Base-by-base conservation (phyloP, 2,329 filamentous ascomycete species). In the Spiromastix sp. region DNA sequence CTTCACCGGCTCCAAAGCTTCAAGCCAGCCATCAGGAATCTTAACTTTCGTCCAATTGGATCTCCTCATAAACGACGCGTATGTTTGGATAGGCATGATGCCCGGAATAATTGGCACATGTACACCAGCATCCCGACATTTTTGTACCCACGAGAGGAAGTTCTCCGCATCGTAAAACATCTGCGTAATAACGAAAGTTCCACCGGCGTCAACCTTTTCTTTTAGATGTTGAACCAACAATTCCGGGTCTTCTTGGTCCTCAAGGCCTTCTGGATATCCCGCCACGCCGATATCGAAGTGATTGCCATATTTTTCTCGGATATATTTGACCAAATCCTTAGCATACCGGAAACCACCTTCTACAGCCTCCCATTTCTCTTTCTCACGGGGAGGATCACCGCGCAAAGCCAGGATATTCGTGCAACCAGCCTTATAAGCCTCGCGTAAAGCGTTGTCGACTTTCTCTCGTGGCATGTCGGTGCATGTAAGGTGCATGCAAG, bases 151-250 rank as follows among this genome's bases (percentile, higher is more conserved):
- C 35, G 79, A 74, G 36, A 96, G 63, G 62, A 98, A 98, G 55
- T 91, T 89, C 52, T 98, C 89, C 32, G 77, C 87, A 53, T 98
- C 89, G 67, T 98, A 98, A 64, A 96, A 96, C 91, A 98, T 98
- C 65, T 98, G 91, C 0, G 91, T 96, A 36, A 98, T 84, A 44
- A 98, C 83, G 57, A 96, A 98, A 5, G 82, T 81, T 42, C 81
- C 87, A 34, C 91, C 91, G 40, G 85, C 84, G 56, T 98, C 91
- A 21, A 96, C 80, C 67, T 98, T 98, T 60, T 96, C 83, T 66
- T 96, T 96, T 53, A 98, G 64, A 58, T 96, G 91, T 45, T 91
- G 80, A 44, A 98, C 76, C 51, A 98, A 71, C 41, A 75, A 63
- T 30, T 94, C 86, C 35, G 85, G 80, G 51, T 94, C 79, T 49